Evolutionary conservation across 345 rosid genomes (phyloP).

Genomic region (Anastatica hierochuntica): DNA sequence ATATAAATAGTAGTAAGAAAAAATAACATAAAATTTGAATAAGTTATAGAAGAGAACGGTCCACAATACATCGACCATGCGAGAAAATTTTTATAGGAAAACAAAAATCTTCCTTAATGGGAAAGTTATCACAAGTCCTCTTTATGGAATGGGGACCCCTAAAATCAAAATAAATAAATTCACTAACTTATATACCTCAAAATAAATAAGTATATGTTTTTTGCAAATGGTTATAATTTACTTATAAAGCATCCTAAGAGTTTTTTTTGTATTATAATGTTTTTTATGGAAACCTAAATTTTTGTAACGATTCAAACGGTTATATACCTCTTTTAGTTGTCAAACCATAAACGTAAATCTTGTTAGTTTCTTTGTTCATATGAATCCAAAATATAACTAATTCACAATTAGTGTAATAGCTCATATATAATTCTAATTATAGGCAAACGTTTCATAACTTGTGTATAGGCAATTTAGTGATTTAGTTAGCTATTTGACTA

Average conservation of each 20-base stretch:
- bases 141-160: constrained; percentile 18
- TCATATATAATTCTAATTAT: no score
- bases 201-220: neutral
- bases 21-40: neutral
- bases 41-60: constrained; percentile 12
- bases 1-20: neutral
- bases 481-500: no score
- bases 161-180: neutral
- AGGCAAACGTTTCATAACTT: no score
- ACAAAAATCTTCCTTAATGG: constrained; percentile 16
- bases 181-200: neutral
- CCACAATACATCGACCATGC: no score
- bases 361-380: neutral
- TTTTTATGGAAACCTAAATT: neutral
- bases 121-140: constrained; percentile 20
- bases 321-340: neutral
- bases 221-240: neutral
- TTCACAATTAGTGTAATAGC: neutral
- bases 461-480: no score
- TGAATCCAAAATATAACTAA: neutral
- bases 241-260: no score
- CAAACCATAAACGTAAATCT: constrained; percentile 3
- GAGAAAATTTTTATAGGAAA: neutral
- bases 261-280: neutral
- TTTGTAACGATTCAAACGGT: neutral